Conservation (phyloP, 257 asterid species). For the Schizonepeta tenuifolia region DNA sequence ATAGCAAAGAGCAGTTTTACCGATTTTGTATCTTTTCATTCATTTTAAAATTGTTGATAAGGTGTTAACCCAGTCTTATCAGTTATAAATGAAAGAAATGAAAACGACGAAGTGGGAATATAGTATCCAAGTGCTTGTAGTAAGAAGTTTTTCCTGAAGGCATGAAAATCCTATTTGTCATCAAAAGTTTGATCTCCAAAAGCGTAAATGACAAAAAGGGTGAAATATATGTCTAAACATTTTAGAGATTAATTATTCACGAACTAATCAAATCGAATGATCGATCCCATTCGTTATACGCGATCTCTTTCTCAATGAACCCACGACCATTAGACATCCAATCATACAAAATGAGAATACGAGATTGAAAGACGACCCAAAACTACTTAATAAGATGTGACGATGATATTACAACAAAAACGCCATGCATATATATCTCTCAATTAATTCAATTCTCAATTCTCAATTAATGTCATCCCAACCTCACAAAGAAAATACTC, state of each 20-base stretch:
- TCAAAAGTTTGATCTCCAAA: background rate
- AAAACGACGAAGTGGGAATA: no score
- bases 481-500: slow-evolving; percentile 87
- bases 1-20: no score
- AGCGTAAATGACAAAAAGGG: background rate
- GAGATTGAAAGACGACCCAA: background rate
- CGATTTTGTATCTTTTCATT: no score
- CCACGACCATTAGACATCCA: background rate
- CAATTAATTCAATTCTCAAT: no score
- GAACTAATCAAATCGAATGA: background rate
- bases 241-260: background rate
- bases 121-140: no score
- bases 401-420: no score
- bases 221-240: background rate
- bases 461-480: slow-evolving; percentile 47
- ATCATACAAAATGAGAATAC: background rate
- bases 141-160: no score
- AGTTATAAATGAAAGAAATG: no score
- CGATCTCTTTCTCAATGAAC: background rate
- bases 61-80: no score
- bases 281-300: background rate
- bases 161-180: background rate
- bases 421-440: background rate
- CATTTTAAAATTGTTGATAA: no score
- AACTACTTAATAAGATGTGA: no score